Base-by-base conservation (phyloP, 371 early-diverging fungal genomes). In the Lichtheimia corymbifera region DNA sequence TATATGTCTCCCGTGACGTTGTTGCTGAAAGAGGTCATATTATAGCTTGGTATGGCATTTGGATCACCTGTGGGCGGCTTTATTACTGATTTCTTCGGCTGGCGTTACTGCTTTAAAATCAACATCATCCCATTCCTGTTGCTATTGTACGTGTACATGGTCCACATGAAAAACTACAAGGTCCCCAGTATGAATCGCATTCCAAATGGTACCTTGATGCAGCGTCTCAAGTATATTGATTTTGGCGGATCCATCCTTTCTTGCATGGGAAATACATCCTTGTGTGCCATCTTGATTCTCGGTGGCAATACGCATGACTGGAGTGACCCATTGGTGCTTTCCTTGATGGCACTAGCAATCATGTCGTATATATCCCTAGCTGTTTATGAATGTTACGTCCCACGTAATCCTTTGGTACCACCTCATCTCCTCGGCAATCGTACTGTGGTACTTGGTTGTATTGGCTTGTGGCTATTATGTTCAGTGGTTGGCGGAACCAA, bases 81-180 rank as follows among this genome's bases (percentile, higher is more conserved):
- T 17, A 74, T 88, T 27, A 82, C 78, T 44, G 72, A 73, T 14
- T 60, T 15, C 13, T 72, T 85, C 73, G 83, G 87, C 30, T 90
- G 91, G 82, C 77, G 88, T 0, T 86, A 85, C 17, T 83, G 84
- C 12, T 92, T 93, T 64, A 91, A 88, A 69, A 80, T 92, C 61
- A 92, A 92, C 67, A 52, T 93, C 7, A 92, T 91, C 0, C 56
- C 89, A 25, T 76, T 89, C 57, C 67, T 83, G 25, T 62, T 89
- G 35, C 63, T 74, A 2, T 59, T 74, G 11, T 68, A 69, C 20
- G 20, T 67, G 1, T 76, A 73, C 24, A 40, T 55, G 12, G 61
- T 64, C 42, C 67, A 35, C 35, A 35, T 35, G 35, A 35, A 11
- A 2, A 35, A 35, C 35, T 35, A 35, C 9, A 35, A 35, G 35